Conservation (phyloP, 371 early-diverging fungal species). For the Rozella allomycis region DNA sequence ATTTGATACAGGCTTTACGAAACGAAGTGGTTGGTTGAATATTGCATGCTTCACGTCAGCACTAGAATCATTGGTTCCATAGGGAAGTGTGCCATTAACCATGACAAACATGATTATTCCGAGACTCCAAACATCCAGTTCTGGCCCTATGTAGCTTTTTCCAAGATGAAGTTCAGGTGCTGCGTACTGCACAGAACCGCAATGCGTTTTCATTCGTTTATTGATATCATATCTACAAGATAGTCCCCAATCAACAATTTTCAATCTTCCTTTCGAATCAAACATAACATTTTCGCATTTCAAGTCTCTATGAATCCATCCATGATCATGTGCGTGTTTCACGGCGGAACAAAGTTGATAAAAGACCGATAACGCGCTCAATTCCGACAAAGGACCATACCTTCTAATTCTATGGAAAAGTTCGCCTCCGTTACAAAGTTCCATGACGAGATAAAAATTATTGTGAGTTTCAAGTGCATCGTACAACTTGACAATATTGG, state of each 20-base stretch:
- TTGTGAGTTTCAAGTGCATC: constrained; percentile 27
- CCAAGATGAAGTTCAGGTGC: constrained; percentile 47
- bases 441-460: constrained; percentile 59
- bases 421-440: constrained; percentile 63
- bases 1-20: too few species aligned
- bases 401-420: constrained; percentile 64
- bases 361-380: too few species aligned
- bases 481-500: constrained; percentile 46
- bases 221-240: too few species aligned
- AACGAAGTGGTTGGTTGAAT: too few species aligned
- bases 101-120: constrained; percentile 35
- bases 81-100: constrained; percentile 1
- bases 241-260: too few species aligned
- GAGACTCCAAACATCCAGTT: constrained; percentile 44
- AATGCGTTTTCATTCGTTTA: too few species aligned
- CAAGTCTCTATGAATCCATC: constrained; percentile 67
- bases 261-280: too few species aligned
- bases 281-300: constrained; percentile 81
- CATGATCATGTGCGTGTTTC: constrained; percentile 45
- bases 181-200: too few species aligned
- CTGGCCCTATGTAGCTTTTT: constrained; percentile 36
- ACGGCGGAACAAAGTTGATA: constrained; percentile 61
- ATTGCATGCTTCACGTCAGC: too few species aligned
- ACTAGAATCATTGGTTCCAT: too few species aligned
- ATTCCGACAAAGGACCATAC: too few species aligned